phyloP scores from a whole-genome alignment of 2,329 filamentous ascomycete genomes.

The Monosporascus sp. region DNA sequence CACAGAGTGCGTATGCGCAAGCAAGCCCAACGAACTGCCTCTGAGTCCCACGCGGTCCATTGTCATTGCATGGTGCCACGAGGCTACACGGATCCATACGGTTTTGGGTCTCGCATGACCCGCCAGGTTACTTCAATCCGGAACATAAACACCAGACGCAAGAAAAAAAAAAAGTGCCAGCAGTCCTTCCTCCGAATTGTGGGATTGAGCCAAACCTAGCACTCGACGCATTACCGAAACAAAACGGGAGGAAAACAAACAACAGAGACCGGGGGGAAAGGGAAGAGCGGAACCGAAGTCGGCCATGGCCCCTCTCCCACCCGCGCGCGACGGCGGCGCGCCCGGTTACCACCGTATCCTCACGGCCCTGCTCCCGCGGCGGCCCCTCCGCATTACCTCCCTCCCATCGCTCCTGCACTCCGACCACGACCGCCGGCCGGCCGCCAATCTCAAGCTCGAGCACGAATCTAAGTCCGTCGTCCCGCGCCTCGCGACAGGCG shows the following conservation, averaged over 20 bases:
- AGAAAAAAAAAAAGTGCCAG: too few relatives aligned
- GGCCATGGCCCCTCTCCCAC: not conserved
- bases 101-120: too few relatives aligned
- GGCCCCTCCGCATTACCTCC: not conserved
- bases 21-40: too few relatives aligned
- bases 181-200: too few relatives aligned
- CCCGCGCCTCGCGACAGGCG: constrained; percentile 17
- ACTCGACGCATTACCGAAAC: not conserved
- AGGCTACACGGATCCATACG: too few relatives aligned
- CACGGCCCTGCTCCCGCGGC: not conserved
- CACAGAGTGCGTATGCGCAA: too few relatives aligned
- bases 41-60: too few relatives aligned
- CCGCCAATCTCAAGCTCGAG: constrained; percentile 7
- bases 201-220: too few relatives aligned
- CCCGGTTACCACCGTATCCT: not conserved
- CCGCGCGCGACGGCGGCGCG: not conserved
- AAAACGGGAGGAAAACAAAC: not conserved
- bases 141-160: too few relatives aligned
- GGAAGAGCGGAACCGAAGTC: not conserved
- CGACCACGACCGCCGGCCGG: constrained; percentile 4
- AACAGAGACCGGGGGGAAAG: not conserved
- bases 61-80: too few relatives aligned
- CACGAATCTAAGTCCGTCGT: constrained; percentile 3
- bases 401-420: constrained; percentile 4
- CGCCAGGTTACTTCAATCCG: too few relatives aligned